phyloP scores from a whole-genome alignment of 2,329 filamentous ascomycete genomes.

The Emergomyces pasteurianus region DNA sequence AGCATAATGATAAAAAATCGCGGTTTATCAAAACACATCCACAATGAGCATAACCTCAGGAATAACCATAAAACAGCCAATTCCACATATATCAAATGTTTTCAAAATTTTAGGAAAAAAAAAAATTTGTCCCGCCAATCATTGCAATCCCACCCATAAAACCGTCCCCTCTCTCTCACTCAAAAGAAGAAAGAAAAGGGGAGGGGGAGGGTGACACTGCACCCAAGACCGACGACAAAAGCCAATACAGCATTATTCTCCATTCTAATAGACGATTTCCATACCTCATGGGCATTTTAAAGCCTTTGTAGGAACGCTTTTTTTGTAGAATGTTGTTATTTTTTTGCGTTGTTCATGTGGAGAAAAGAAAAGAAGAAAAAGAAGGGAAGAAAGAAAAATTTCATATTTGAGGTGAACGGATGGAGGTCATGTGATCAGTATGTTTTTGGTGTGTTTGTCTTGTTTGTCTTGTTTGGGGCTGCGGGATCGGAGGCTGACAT shows the following conservation, averaged over 20 bases:
- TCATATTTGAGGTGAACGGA: conserved; percentile 6
- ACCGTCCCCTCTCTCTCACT: conserved; percentile 5
- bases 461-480: not conserved
- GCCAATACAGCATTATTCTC: conserved; percentile 30
- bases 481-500: not conserved
- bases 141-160: conserved; percentile 46
- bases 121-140: conserved; percentile 41
- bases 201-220: conserved; percentile 39
- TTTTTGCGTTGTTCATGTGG: conserved; percentile 48
- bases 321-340: conserved; percentile 40
- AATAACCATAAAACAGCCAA: no score
- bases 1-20: no score
- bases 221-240: conserved; percentile 42
- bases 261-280: conserved; percentile 48
- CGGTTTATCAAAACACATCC: no score
- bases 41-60: no score
- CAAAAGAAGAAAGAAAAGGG: conserved; percentile 17
- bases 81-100: no score
- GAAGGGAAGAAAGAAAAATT: conserved; percentile 12
- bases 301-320: conserved; percentile 47
- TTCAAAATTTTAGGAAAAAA: no score
- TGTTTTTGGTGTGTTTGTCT: conserved; percentile 2
- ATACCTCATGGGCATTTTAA: conserved; percentile 40
- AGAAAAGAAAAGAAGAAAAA: conserved; percentile 22
- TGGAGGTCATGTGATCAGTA: not conserved